Base-by-base conservation (phyloP, 257 asterid genomes). In the Solanum boliviense region DNA sequence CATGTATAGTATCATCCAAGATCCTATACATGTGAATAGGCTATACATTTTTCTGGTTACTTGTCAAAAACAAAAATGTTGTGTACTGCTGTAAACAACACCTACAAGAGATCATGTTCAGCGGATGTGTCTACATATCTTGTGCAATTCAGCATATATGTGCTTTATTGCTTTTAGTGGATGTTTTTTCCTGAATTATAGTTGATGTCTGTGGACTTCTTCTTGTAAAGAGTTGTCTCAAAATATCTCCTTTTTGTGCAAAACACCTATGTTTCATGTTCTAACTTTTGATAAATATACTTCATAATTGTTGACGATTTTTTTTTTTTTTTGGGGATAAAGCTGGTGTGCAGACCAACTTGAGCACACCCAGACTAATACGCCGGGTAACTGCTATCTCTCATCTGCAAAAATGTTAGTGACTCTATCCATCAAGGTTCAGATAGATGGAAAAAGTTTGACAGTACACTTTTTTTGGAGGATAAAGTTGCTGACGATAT, bases 171-270 rank as follows among this genome's bases (percentile, higher is more conserved):
- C 62, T 56, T 56, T 6, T 18, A 56, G 62, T 56, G 62, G 1
- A 0, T 56, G 62, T 6, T 56, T 56, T 56, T 56, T 18, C 62
- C 62, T 4, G n/a, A 18, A 56, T 18, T 0, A 18, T 56, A 56
- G 0, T 56, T 56, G 0, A 52, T 52, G 0, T 0, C 10, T 56
- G 0, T 56, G 62, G 62, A 18, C 62, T 18, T 56, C 62, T 56
- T 56, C n/a, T 0, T 56, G 10, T 56, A 56, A 56, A 56, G 62
- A 56, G 62, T 0, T 18, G n/a, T 56, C 62, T 56, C n/a, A 56
- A 56, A 56, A 56, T 56, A 56, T 0, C 62, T 56, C 62, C 62
- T 18, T 20, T 56, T 56, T 18, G 9, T 56, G 62, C 62, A 56
- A 0, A 56, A 56, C n/a, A 6, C 62, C 62, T 18, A 0, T 18